A percentile compares a stretch with the other conserved stretches of the same genome.
Conservation (phyloP, 352 stramenopile genomes). For the Plasmopara muralis region DNA sequence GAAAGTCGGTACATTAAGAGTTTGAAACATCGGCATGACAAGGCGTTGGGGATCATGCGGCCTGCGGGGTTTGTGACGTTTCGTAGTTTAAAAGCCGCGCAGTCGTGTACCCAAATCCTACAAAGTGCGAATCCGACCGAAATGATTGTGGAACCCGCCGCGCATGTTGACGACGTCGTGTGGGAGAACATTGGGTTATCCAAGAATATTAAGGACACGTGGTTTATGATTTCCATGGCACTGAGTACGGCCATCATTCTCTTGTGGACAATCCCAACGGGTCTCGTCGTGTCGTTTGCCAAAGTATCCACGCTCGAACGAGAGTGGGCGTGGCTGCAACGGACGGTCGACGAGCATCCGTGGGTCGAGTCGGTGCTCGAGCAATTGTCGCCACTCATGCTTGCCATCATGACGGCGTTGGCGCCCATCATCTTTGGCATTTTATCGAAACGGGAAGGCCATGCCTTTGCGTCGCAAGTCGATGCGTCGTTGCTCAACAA, state of each 20-base stretch:
- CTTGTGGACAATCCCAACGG: constrained; percentile 78
- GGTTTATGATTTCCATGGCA: constrained; percentile 55
- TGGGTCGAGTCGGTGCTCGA: constrained; percentile 72
- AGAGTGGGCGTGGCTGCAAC: constrained; percentile 35
- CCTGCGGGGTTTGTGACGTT: constrained; percentile 76
- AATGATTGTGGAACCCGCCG: constrained; percentile 62
- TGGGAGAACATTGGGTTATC: constrained; percentile 80
- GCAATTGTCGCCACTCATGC: constrained; percentile 69
- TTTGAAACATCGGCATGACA: constrained; percentile 35
- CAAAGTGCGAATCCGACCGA: constrained; percentile 65
- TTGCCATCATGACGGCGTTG: constrained; percentile 72
- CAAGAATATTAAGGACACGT: constrained; percentile 63
- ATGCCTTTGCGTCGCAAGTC: constrained; percentile 57
- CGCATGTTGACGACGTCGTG: constrained; percentile 60
- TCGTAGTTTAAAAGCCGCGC: constrained; percentile 57
- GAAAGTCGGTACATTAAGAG: constrained; percentile 62
- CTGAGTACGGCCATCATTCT: constrained; percentile 67
- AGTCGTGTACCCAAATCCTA: constrained; percentile 74
- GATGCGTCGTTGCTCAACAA: constrained; percentile 74
- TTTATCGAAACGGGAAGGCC: constrained; percentile 72
- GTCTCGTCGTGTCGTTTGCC: constrained; percentile 66
- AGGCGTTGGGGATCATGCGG: constrained; percentile 56
- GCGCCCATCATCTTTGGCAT: constrained; percentile 81
- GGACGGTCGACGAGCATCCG: constrained; percentile 42
- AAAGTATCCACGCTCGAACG: constrained; percentile 53